phyloP scores from a whole-genome alignment of 2,329 filamentous ascomycete genomes.

The Hypoxylon sp. region DNA sequence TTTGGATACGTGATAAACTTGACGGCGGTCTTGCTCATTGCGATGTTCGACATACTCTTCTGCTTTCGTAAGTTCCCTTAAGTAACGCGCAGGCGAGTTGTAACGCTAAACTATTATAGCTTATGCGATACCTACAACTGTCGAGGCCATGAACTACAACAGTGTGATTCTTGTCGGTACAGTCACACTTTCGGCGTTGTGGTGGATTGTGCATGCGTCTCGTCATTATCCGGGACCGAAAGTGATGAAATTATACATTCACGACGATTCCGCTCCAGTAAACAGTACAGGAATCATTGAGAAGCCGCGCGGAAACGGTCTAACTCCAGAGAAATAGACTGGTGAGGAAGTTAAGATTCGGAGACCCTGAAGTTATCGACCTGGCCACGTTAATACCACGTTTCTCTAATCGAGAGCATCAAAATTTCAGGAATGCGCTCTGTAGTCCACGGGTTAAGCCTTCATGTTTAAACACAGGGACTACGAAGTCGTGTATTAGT shows the following conservation, averaged over 20 bases:
- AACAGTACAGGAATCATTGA: slow-evolving; percentile 30
- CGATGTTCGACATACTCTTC: slow-evolving; percentile 71
- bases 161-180: slow-evolving; percentile 68
- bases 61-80: slow-evolving; percentile 66
- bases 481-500: slow-evolving; percentile 3
- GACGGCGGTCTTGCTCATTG: slow-evolving; percentile 66
- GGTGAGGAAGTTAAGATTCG: neutral
- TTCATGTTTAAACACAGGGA: neutral
- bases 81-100: neutral
- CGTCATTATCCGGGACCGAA: slow-evolving; percentile 67
- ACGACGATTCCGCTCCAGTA: slow-evolving; percentile 48
- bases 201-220: slow-evolving; percentile 66
- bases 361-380: neutral
- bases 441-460: neutral
- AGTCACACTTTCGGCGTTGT: slow-evolving; percentile 62
- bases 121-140: slow-evolving; percentile 59
- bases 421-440: neutral
- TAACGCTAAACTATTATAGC: slow-evolving; percentile 51
- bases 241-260: slow-evolving; percentile 62
- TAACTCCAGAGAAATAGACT: slow-evolving; percentile 3
- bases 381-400: neutral
- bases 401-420: neutral
- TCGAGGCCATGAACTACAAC: slow-evolving; percentile 67
- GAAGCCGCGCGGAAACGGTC: slow-evolving; percentile 11
- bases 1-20: slow-evolving; percentile 66